Conservation (phyloP, 2,329 filamentous ascomycete genomes). For the Ambrosiella xylebori region DNA sequence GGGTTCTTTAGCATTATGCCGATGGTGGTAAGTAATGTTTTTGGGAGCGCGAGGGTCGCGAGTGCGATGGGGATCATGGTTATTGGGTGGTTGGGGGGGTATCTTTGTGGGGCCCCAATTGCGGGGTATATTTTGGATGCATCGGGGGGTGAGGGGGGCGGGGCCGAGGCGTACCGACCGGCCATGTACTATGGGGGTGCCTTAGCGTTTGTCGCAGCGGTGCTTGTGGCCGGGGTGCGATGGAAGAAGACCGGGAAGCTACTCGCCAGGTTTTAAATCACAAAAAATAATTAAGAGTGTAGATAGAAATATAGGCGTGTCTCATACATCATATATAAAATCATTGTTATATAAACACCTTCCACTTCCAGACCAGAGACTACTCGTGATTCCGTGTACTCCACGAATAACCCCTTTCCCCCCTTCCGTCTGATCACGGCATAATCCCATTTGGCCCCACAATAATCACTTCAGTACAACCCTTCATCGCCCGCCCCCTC, state of each 20-base stretch:
- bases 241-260: conserved; percentile 24
- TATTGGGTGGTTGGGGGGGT: conserved; percentile 42
- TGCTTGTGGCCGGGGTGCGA: conserved; percentile 26
- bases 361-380: too few relatives aligned
- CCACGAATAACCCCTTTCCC: background rate
- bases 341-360: too few relatives aligned
- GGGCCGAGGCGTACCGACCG: conserved; percentile 36
- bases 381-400: too few relatives aligned
- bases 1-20: conserved; percentile 49
- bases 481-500: conserved; percentile 4
- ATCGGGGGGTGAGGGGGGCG: conserved; percentile 31
- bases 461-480: background rate
- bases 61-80: conserved; percentile 46
- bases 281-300: too few relatives aligned
- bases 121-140: conserved; percentile 41
- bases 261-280: conserved; percentile 16
- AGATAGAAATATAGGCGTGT: too few relatives aligned
- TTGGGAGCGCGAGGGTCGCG: conserved; percentile 35
- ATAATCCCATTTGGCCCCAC: conserved; percentile 14
- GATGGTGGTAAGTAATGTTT: conserved; percentile 41
- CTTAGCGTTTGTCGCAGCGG: conserved; percentile 28
- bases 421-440: background rate
- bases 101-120: conserved; percentile 42
- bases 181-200: conserved; percentile 46
- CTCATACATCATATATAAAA: too few relatives aligned